Conservation (phyloP, 1,284 basidiomycete species). For the Leucoagaricus sp. region DNA sequence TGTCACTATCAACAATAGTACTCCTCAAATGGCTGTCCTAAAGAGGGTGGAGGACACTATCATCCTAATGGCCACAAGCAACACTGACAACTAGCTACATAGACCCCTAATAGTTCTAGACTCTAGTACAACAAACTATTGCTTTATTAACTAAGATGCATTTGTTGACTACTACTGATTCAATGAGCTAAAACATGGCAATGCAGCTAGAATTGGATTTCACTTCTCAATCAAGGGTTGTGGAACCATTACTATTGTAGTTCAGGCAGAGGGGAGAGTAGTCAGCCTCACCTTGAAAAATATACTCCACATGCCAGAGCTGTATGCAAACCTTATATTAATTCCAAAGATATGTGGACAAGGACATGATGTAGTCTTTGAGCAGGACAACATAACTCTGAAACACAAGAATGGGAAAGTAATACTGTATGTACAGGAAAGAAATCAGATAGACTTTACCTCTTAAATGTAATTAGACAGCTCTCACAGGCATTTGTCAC, state of each 20-base stretch:
- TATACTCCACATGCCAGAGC: neutral
- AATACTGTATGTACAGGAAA: no score
- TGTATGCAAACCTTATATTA: neutral
- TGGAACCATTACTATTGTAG: neutral
- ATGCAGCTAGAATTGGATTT: neutral
- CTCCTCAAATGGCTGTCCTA: no score
- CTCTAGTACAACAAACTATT: neutral
- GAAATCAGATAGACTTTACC: neutral
- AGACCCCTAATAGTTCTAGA: no score
- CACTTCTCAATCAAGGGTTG: neutral
- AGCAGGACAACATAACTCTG: neutral
- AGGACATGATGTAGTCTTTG: neutral
- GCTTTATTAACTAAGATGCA: neutral
- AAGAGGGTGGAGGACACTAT: no score
- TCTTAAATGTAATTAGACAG: neutral
- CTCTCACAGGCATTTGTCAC: neutral
- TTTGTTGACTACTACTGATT: neutral
- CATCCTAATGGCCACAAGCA: no score
- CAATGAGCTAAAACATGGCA: neutral
- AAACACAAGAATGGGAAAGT: neutral
- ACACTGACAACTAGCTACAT: no score
- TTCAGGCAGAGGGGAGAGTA: neutral
- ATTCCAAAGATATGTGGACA: neutral
- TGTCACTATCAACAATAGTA: no score
- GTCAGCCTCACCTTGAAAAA: neutral